These are phyloP conservation scores for Setaria viridis DNA, from an alignment of 202 grass and related monocot genomes.

Conservation along the genomic window DNA sequence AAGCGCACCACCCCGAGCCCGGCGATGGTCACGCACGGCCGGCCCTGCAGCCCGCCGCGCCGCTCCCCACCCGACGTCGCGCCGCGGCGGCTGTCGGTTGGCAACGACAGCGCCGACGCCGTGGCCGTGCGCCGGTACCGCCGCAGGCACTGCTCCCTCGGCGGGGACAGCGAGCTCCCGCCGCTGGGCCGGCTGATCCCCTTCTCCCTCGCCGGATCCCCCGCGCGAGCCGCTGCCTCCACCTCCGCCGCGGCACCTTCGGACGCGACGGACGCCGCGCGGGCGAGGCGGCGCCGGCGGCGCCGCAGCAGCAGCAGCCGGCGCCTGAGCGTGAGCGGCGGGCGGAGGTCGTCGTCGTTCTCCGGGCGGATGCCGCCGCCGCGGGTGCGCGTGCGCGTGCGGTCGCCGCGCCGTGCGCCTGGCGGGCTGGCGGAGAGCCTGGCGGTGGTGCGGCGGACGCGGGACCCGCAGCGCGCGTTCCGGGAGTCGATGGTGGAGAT, in stretches of 20 bases:
- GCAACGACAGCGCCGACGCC: conserved; percentile 45
- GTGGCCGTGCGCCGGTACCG: neutral
- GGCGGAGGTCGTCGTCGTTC: conserved; percentile 19
- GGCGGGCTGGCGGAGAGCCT: conserved; percentile 44
- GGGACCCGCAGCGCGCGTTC: conserved; percentile 83
- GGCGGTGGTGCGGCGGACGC: conserved; percentile 79
- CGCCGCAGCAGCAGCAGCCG: conserved; percentile 14
- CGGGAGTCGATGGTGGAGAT: conserved; percentile 93
- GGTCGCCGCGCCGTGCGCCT: neutral
- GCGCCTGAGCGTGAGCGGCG: conserved; percentile 25
- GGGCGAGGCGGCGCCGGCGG: neutral
- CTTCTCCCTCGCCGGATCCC: conserved; percentile 55
- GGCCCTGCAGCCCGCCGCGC: conserved; percentile 11
- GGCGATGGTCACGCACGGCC: neutral
- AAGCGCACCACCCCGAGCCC: conserved; percentile 24
- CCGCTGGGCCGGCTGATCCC: conserved; percentile 63
- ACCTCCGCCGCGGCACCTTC: neutral
- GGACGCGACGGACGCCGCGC: conserved; percentile 24
- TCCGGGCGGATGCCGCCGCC: conserved; percentile 21
- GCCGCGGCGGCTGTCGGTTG: conserved; percentile 60
- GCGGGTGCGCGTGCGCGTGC: conserved; percentile 38
- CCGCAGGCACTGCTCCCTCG: conserved; percentile 60
- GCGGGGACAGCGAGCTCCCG: conserved; percentile 58
- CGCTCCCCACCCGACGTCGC: neutral
- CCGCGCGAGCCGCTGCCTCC: neutral